Base-by-base conservation (phyloP, 495 filamentous ascomycete genomes). In the Penicillium coffeae region DNA sequence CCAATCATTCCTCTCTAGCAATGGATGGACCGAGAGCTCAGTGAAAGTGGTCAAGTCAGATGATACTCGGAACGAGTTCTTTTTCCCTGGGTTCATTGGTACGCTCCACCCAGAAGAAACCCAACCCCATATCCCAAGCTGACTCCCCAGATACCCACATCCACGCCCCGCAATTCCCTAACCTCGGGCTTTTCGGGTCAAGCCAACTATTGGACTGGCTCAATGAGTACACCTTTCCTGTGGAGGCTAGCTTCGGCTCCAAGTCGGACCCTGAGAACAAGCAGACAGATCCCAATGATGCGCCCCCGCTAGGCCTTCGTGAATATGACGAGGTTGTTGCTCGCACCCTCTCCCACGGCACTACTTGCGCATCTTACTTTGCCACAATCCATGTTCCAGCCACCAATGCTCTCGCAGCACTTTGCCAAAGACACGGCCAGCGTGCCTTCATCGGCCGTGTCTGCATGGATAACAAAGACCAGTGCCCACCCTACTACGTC, bases 121-220 rank as follows among this genome's bases (percentile, higher is more conserved):
- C n/a, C n/a, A 37, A 27, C 20, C 15, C 35, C 59, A 36, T 21
- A 19, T 48, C n/a, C n/a, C n/a, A n/a, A n/a, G n/a, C n/a, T n/a
- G n/a, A n/a, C n/a, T n/a, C n/a, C n/a, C n/a, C n/a, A 89, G 91
- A 97, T 66, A 95, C 92, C 12, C 92, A 97, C 66, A 86, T 95
- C 52, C 92, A 97, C 66, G 92, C 92, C 38, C 80, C 89, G 0
- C 92, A 97, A 73, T 93, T 94, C 60, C 90, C 92, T 47, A 97
- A 97, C 57, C 74, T 80, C 6, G 92, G 92, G 42, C 82, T 97
- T 56, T 96, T 96, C 60, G 92, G 92, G 62, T 87, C 85, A 40
- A 82, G 85, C 2, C 95, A 90, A 14, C 81, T 98, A 36, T 79
- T 98, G 18, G 82, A 88, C 68, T 98, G 92, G 92, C 79, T 98